Percentiles rank a stretch among this genome's conserved stretches.
Evolutionary conservation across 108 stramenopile species (phyloP).

Genomic region (Aureococcus anophagefferens): DNA sequence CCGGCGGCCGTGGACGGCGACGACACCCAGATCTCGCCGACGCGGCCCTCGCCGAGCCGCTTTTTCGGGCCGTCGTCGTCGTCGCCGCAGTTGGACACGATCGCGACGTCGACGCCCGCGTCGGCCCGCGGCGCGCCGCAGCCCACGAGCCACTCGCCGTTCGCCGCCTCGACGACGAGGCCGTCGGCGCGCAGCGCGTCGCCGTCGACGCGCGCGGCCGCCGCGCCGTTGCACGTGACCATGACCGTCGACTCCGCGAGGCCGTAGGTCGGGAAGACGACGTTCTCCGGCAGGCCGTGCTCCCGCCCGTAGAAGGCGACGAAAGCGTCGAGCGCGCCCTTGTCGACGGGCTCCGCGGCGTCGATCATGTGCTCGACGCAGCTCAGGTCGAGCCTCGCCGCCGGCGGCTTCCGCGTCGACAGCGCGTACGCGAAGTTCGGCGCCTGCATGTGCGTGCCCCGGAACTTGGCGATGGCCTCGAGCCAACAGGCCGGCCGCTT

Average conservation of each 20-base stretch:
- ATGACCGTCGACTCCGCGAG: slow-evolving; percentile 97
- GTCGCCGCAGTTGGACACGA: slow-evolving; percentile 40
- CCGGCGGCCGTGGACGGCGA: slow-evolving; percentile 75
- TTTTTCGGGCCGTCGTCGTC: slow-evolving; percentile 36
- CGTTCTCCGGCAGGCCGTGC: slow-evolving; percentile 32
- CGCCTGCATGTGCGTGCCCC: slow-evolving; percentile 89
- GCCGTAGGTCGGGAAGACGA: slow-evolving; percentile 87
- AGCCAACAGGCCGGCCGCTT: slow-evolving; percentile 88
- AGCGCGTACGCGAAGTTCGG: slow-evolving; percentile 96
- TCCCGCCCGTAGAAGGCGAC: slow-evolving; percentile 11
- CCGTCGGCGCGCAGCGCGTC: not conserved
- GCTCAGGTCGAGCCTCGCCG: slow-evolving; percentile 56
- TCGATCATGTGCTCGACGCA: slow-evolving; percentile 83
- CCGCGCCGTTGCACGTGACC: slow-evolving; percentile 56
- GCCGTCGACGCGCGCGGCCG: slow-evolving; percentile 35
- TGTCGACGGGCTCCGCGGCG: slow-evolving; percentile 88
- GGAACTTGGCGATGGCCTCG: slow-evolving; percentile 57
- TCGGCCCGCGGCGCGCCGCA: slow-evolving; percentile 51
- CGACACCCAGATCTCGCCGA: slow-evolving; percentile 90
- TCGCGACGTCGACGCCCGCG: slow-evolving; percentile 55
- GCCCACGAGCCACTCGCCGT: slow-evolving; percentile 41
- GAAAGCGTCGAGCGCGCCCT: not conserved
- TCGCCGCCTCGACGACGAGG: not conserved
- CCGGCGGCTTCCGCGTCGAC: slow-evolving; percentile 66
- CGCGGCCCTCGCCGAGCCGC: slow-evolving; percentile 27